phyloP scores from a whole-genome alignment of 1,139 yeast species.

The Wickerhamomyces sp. region DNA sequence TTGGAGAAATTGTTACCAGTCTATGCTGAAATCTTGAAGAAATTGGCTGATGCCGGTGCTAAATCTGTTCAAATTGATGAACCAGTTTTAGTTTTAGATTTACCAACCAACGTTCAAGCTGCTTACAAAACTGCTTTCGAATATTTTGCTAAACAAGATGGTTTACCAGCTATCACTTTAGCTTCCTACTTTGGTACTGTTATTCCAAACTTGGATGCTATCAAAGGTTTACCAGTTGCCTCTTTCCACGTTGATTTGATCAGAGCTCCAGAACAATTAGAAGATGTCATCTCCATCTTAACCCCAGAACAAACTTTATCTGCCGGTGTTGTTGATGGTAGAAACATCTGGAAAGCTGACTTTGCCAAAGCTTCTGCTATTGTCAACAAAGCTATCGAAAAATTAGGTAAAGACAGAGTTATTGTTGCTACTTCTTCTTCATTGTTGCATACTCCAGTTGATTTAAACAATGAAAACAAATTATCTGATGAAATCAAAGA shows the following conservation, averaged over 20 bases:
- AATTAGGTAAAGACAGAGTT: slow-evolving; percentile 85
- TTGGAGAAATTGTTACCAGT: slow-evolving; percentile 88
- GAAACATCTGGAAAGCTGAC: slow-evolving; percentile 99
- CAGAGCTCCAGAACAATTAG: slow-evolving; percentile 95
- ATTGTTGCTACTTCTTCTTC: slow-evolving; percentile 95
- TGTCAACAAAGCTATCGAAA: slow-evolving; percentile 76
- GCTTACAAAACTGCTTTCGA: slow-evolving; percentile 88
- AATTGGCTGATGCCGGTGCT: slow-evolving; percentile 94
- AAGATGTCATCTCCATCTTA: slow-evolving; percentile 68
- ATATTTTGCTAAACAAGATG: slow-evolving; percentile 56
- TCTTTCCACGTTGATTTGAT: slow-evolving; percentile 97
- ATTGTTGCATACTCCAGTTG: slow-evolving; percentile 97
- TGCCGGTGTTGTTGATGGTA: slow-evolving; percentile 97
- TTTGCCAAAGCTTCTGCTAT: slow-evolving; percentile 78
- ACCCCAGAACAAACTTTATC: slow-evolving; percentile 72
- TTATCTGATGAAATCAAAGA: slow-evolving; percentile 87
- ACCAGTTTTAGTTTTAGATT: slow-evolving; percentile 93
- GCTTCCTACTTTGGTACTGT: slow-evolving; percentile 98
- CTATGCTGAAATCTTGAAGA: slow-evolving; percentile 80
- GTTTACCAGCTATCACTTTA: slow-evolving; percentile 73
- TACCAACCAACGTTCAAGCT: slow-evolving; percentile 76
- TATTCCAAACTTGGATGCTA: slow-evolving; percentile 89
- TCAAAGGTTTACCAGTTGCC: slow-evolving; percentile 86
- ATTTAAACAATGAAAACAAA: slow-evolving; percentile 86
- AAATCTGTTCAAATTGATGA: slow-evolving; percentile 93